A percentile compares a stretch with the other conserved stretches of the same genome.
Conservation (phyloP, 805 yeast genomes). For the Danielia reshetovae region DNA sequence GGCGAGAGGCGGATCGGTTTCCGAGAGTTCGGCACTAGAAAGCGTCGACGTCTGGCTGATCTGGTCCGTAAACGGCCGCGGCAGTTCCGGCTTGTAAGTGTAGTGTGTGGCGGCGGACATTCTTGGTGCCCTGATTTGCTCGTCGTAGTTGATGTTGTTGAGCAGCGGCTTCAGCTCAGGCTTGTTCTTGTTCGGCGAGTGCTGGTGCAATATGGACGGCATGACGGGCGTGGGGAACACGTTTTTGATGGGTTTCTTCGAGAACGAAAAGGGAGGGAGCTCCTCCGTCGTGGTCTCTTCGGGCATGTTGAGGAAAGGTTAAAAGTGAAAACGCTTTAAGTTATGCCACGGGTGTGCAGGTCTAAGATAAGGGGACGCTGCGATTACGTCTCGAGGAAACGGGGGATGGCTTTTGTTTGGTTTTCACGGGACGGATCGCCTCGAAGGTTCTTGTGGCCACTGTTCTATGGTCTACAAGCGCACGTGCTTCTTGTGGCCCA, state of each 20-base stretch:
- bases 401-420: no score
- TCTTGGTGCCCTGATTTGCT: slow-evolving; percentile 53
- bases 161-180: slow-evolving; percentile 12
- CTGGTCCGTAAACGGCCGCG: slow-evolving; percentile 11
- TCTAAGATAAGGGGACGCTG: slow-evolving; percentile 1
- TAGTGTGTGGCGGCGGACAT: slow-evolving; percentile 37
- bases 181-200: slow-evolving; percentile 1
- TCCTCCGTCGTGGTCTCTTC: slow-evolving; percentile 5
- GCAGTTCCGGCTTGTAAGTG: slow-evolving; percentile 19
- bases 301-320: background rate
- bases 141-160: slow-evolving; percentile 42
- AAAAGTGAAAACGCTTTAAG: background rate
- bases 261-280: slow-evolving; percentile 17
- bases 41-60: slow-evolving; percentile 1
- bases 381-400: no score
- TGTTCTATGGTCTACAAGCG: no score
- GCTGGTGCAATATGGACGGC: slow-evolving; percentile 5
- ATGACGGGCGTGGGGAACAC: slow-evolving; percentile 9
- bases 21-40: background rate
- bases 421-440: no score
- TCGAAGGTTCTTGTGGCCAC: no score
- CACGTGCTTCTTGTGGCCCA: no score
- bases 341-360: no score
- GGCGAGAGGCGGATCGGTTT: background rate
- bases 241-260: slow-evolving; percentile 15